Evolutionary conservation across 306 rosid species (phyloP).

Genomic region (Vigna angularis): DNA sequence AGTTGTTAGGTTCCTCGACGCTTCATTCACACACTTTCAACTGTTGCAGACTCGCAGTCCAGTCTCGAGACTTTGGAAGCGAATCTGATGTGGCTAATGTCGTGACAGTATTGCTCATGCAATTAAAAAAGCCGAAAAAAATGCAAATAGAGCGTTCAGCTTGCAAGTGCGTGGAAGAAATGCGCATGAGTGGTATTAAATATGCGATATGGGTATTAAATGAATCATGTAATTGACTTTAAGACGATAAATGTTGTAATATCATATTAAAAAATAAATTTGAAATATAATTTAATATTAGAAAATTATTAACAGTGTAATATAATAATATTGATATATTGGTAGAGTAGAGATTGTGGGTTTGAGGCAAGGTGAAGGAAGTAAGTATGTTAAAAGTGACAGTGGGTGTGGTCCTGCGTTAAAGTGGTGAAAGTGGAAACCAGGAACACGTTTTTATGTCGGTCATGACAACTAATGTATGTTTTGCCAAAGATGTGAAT

Average conservation of each 20-base stretch:
- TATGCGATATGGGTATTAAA: no score
- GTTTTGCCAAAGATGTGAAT: conserved; percentile 26
- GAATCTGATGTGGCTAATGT: conserved; percentile 1
- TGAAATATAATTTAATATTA: no score
- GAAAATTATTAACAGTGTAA: no score
- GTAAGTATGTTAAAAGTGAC: neutral
- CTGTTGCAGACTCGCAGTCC: neutral
- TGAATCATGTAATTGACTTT: neutral
- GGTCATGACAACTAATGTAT: conserved; percentile 24
- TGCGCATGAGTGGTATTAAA: neutral
- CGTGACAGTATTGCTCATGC: conserved; percentile 1
- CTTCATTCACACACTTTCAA: neutral
- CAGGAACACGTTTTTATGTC: conserved; percentile 7
- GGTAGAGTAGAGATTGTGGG: no score
- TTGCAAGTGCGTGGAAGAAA: neutral
- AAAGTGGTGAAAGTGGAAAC: conserved; percentile 1
- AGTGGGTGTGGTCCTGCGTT: conserved; percentile 8
- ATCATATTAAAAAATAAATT: no score
- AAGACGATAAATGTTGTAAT: no score
- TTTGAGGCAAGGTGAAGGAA: no score
- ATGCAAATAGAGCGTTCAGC: conserved; percentile 13
- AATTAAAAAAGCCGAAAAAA: neutral
- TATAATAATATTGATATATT: no score
- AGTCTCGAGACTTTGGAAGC: conserved; percentile 12
- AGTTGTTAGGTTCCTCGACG: conserved; percentile 12